Conservation (phyloP, 805 yeast species). For the Grigorovia humatica region DNA sequence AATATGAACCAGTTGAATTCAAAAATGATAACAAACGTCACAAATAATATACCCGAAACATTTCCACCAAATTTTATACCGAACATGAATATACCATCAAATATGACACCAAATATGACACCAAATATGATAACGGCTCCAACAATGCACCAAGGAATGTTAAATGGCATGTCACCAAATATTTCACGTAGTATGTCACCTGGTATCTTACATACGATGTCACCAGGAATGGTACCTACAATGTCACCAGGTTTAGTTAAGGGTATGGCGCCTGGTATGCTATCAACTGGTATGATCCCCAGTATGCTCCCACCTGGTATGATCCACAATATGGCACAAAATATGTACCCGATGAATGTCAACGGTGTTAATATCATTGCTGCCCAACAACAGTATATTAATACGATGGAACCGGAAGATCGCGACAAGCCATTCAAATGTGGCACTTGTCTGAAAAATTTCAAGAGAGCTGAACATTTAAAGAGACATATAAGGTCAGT, state of each 20-base stretch:
- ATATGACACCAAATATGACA: too few species aligned
- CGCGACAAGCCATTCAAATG: constrained; percentile 32
- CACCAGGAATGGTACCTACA: neutral
- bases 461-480: constrained; percentile 56
- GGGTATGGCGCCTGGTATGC: neutral
- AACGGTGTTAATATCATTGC: neutral
- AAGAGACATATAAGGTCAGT: constrained; percentile 59
- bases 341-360: neutral
- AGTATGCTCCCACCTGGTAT: neutral
- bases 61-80: neutral
- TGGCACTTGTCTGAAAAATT: constrained; percentile 32
- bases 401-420: constrained; percentile 10
- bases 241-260: neutral
- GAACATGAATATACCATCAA: neutral
- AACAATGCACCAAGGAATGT: neutral
- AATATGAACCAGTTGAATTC: neutral
- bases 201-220: neutral
- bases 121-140: neutral
- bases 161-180: neutral
- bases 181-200: neutral
- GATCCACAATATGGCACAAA: neutral
- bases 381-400: neutral
- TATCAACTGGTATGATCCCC: neutral
- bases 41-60: neutral
- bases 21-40: neutral